phyloP scores from a whole-genome alignment of 2,329 filamentous ascomycete genomes.

The Cladosporium sp. region DNA sequence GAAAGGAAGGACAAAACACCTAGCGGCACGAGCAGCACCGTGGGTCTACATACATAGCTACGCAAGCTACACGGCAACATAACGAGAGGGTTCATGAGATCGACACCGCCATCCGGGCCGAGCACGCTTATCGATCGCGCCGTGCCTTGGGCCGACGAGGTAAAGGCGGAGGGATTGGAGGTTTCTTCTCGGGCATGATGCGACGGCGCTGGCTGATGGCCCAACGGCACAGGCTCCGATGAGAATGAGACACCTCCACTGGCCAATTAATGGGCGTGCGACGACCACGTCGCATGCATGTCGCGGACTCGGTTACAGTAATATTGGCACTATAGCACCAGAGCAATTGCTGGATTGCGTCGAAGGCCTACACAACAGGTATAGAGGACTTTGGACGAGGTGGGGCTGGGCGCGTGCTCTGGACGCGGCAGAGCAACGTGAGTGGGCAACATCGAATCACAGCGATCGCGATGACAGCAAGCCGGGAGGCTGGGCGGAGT shows the following conservation, averaged over 20 bases:
- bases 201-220: background rate
- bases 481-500: background rate
- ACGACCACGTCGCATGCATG: constrained; percentile 8
- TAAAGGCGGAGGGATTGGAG: background rate
- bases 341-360: background rate
- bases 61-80: constrained; percentile 3
- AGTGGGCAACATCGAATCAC: background rate
- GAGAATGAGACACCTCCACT: background rate
- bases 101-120: constrained; percentile 6
- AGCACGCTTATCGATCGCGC: constrained; percentile 7
- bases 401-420: background rate
- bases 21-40: background rate
- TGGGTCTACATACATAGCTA: background rate
- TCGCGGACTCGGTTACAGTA: background rate
- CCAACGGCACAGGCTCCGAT: background rate
- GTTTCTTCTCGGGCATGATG: background rate
- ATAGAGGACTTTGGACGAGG: background rate
- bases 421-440: background rate
- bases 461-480: constrained; percentile 1
- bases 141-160: constrained; percentile 5
- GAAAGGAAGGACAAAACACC: background rate
- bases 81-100: background rate
- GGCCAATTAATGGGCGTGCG: background rate
- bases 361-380: background rate
- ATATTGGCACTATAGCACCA: background rate